phyloP scores from a whole-genome alignment of 192 early-diverging fungal species.

The Umbelopsis vinacea region DNA sequence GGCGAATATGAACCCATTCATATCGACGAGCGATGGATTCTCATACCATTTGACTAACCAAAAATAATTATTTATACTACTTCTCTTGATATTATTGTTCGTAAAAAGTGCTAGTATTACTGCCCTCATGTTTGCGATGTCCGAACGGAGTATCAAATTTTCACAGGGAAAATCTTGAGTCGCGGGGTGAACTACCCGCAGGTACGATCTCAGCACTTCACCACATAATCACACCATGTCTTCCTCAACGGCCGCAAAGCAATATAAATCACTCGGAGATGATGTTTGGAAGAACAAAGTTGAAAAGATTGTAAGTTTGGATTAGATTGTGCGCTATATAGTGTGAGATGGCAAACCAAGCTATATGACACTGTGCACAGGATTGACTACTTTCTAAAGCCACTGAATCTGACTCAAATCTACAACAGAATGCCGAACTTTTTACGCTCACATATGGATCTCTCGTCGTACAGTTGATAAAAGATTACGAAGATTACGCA shows the following conservation, averaged over 20 bases:
- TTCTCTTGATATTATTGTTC: too few species aligned
- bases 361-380: too few species aligned
- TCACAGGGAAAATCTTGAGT: not conserved
- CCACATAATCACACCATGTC: slow-evolving; percentile 19
- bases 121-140: too few species aligned
- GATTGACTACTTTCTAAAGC: not conserved
- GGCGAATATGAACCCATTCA: too few species aligned
- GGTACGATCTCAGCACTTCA: not conserved
- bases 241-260: slow-evolving; percentile 50
- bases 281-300: slow-evolving; percentile 95
- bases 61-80: too few species aligned
- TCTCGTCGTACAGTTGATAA: slow-evolving; percentile 90
- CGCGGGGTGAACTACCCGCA: not conserved
- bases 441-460: slow-evolving; percentile 98
- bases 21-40: too few species aligned
- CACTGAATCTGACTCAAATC: not conserved
- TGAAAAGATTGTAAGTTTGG: slow-evolving; percentile 86
- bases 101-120: too few species aligned
- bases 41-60: too few species aligned
- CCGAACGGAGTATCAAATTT: not conserved
- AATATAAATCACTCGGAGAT: slow-evolving; percentile 84
- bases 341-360: not conserved
- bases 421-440: slow-evolving; percentile 81
- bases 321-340: not conserved
- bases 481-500: slow-evolving; percentile 90